Percentiles rank a stretch among this genome's conserved stretches.
Evolutionary conservation across 139 green algal genomes (phyloP).

Genomic region (Chlorella ohadii): DNA sequence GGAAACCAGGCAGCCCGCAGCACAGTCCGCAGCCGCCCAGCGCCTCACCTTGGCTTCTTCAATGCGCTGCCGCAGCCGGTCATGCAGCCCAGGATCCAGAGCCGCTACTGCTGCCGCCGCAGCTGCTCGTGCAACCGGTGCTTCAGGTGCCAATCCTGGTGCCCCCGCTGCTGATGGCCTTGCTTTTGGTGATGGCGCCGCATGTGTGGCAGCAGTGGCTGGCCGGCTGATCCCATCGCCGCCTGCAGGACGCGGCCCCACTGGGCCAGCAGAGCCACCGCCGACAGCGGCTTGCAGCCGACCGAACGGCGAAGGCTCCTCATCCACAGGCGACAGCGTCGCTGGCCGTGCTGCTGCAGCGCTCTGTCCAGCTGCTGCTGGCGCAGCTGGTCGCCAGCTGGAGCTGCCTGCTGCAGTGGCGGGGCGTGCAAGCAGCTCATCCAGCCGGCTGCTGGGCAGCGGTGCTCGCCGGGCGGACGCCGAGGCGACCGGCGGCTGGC

Average conservation of each 20-base stretch:
- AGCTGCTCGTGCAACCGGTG: background rate
- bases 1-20: no score
- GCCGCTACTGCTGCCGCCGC: background rate
- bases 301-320: background rate
- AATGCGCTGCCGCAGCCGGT: conserved; percentile 21
- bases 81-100: background rate
- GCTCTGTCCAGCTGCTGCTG: background rate
- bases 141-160: background rate
- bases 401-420: background rate
- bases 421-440: background rate
- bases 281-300: background rate
- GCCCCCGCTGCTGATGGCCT: background rate
- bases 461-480: background rate
- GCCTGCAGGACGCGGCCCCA: background rate
- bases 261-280: background rate
- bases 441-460: conserved; percentile 13
- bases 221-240: background rate
- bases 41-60: conserved; percentile 13
- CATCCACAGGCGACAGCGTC: background rate
- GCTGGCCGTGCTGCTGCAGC: background rate
- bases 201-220: background rate
- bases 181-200: no score
- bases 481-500: background rate
- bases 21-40: background rate
- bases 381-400: background rate